These are phyloP conservation scores for Orobanche coerulescens DNA, from an alignment of 257 asterid genomes.

Conservation along the genomic window DNA sequence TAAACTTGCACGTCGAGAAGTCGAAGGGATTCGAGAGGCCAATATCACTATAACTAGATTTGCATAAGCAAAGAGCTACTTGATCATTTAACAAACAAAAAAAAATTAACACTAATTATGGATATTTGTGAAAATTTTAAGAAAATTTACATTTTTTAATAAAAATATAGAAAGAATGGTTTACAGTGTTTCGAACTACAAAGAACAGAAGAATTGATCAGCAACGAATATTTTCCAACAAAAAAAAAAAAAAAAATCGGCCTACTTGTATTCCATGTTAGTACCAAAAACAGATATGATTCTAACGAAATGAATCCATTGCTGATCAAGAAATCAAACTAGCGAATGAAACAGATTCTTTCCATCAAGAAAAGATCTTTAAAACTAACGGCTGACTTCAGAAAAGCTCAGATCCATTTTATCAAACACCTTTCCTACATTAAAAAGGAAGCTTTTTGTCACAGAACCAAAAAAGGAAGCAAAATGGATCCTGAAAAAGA, in stretches of 20 bases:
- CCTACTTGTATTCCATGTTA: conserved; percentile 30
- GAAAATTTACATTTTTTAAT: conserved; percentile 31
- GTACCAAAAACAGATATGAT: conserved; percentile 12
- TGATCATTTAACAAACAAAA: conserved; percentile 26
- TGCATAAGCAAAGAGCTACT: conserved; percentile 25
- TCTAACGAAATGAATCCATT: conserved; percentile 29
- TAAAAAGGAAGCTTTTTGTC: conserved; percentile 20
- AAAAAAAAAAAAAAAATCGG: conserved; percentile 5
- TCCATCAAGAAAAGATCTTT: conserved; percentile 15
- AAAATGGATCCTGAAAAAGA: conserved; percentile 21
- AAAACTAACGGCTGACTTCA: conserved; percentile 31
- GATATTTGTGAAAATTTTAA: no score
- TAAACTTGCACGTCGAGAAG: conserved; percentile 19
- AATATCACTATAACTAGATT: conserved; percentile 24
- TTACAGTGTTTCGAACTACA: conserved; percentile 19
- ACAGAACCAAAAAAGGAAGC: background rate
- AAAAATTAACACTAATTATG: conserved; percentile 18
- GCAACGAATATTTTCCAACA: conserved; percentile 29
- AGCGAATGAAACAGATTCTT: conserved; percentile 13
- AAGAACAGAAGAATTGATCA: conserved; percentile 36
- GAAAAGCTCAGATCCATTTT: conserved; percentile 38
- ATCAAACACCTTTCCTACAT: conserved; percentile 33
- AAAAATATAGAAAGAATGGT: conserved; percentile 27
- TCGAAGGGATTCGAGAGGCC: conserved; percentile 41
- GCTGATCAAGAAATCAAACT: conserved; percentile 22